Base-by-base conservation (phyloP, 371 early-diverging fungal genomes). In the Hamiltosporidium tvaerminnensis region DNA sequence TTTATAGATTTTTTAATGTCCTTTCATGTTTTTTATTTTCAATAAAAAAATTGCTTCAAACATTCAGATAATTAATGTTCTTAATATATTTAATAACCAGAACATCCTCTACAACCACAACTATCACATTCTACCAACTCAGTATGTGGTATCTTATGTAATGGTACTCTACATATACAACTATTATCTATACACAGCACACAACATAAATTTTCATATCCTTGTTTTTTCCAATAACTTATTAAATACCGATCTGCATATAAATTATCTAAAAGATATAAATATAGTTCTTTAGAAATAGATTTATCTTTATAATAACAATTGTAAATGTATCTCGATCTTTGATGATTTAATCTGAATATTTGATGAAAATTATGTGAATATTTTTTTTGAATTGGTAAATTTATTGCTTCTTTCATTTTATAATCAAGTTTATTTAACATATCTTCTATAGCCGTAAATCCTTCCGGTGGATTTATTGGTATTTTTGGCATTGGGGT, bases 161-260 rank as follows among this genome's bases (percentile, higher is more conserved):
- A 30, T 3, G 70, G 70, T 3, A 70, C 59, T 63, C 70, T 60
- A 52, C 70, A 70, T 16, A 62, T 62, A 59, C 70, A 70, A 31
- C 62, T 56, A 38, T 47, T 66, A 44, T 47, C 65, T 0, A 66
- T 50, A 44, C 70, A 70, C 37, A 59, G 36, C 12, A 66, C 12
- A 54, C 70, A 70, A 47, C 70, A 70, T 52, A 70, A 36, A 33
- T 56, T 62, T 53, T 70, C 70, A 63, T 63, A 70, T 34, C 70
- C 70, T 4, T 30, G 44, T 47, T 48, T 70, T 23, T 65, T 41
- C 70, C 70, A 70, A 33, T 48, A 53, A 48, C 38, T 49, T 7
- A 56, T 53, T n/a, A 70, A 30, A 10, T 33, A 47, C 23, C 53
- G 38, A 50, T 70, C 66, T 0, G 48, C 47, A 54, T 55, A 62